Conservation (phyloP, 768 basidiomycete species). For the Sistotremastrum niveocremeum region DNA sequence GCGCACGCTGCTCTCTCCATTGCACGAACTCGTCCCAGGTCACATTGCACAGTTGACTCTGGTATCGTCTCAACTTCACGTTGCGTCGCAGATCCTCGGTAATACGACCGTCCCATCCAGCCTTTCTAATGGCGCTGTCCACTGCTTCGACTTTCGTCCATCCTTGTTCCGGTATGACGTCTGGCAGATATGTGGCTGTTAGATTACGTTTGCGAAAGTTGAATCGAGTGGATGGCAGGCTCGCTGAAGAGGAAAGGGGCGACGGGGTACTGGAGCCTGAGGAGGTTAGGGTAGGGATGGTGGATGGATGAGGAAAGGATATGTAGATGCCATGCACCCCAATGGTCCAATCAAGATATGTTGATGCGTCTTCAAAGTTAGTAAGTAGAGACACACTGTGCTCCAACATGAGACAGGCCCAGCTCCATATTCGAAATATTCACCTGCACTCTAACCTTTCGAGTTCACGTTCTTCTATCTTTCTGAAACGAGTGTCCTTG, state of each 20-base stretch:
- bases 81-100: constrained; percentile 71
- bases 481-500: constrained; percentile 73
- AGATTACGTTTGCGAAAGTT: constrained; percentile 39
- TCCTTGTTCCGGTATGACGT: constrained; percentile 85
- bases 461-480: constrained; percentile 66
- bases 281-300: constrained; percentile 26
- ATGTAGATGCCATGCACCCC: constrained; percentile 90
- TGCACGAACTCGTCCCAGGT: constrained; percentile 64
- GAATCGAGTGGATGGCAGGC: constrained; percentile 25
- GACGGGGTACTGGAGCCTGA: constrained; percentile 46
- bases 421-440: constrained; percentile 18
- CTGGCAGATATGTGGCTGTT: constrained; percentile 84
- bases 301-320: constrained; percentile 67
- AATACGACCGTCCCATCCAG: constrained; percentile 75
- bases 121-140: constrained; percentile 85
- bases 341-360: constrained; percentile 88
- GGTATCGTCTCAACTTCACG: constrained; percentile 68
- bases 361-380: constrained; percentile 72
- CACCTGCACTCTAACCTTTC: constrained; percentile 78
- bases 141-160: constrained; percentile 88
- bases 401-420: not conserved
- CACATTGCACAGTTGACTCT: constrained; percentile 55
- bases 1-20: constrained; percentile 40
- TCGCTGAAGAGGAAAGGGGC: constrained; percentile 52
- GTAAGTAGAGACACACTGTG: constrained; percentile 83